Base-by-base conservation (phyloP, 352 stramenopile species). In the Peronospora tabacina region DNA sequence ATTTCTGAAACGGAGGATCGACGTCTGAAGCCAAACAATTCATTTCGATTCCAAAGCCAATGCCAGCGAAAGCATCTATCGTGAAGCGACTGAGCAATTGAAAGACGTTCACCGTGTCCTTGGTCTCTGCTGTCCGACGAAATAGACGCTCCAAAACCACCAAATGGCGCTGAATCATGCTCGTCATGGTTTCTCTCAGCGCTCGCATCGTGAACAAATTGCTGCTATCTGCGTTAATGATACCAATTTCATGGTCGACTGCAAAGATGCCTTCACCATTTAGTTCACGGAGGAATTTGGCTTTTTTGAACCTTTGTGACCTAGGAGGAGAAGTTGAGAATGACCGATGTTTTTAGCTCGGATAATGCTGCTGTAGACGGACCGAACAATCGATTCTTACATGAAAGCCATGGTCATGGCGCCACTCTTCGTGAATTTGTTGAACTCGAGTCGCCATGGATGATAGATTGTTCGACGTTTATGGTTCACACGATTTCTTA, bases 261-360 rank as follows among this genome's bases (percentile, higher is more conserved):
- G 66, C 70, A 29, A 85, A 81, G 34, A 82, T 82, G n/a, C 66
- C 70, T 36, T 85, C 59, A 42, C 70, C 62, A 6, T 80, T 46
- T 10, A 82, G 17, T 37, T 81, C 68, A 6, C 40, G 38, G 11
- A 85, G 28, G 43, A 61, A 66, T 37, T 59, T 57, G 7, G 34
- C 38, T 33, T 66, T 64, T 61, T 58, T 1, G 56, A 32, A 30
- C 60, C 79, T 58, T 93, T 93, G 2, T 22, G 19, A 22, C 19
- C 19, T 22, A 22, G 2, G 19, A 22, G 19, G 19, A 22, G 19
- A 22, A 22, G 19, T 22, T 22, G 3, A 22, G 19, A 22, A 22
- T 22, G 19, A 3, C 3, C 3, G 19, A 22, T 22, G 19, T 1
- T 22, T 1, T 22, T 22, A 22, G 19, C 19, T 22, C 2, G 19